Evolutionary conservation across 305 asterid genomes (phyloP).

Genomic region (Rubia occidens): DNA sequence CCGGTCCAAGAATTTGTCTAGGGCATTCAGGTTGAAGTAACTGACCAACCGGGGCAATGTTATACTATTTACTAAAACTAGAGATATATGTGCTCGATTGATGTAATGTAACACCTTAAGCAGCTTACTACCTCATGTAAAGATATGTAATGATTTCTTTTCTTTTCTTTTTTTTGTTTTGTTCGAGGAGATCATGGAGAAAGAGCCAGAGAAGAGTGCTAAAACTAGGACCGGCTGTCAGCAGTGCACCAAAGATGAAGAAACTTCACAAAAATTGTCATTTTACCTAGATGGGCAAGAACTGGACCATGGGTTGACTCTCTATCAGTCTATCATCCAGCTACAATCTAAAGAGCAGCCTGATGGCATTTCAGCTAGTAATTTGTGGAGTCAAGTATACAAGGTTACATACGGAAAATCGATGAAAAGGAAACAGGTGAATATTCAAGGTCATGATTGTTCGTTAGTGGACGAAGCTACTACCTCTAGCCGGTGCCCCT

Average conservation of each 20-base stretch:
- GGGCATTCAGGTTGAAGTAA: background rate
- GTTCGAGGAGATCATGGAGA: conserved; percentile 35
- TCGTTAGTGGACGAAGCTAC: conserved; percentile 25
- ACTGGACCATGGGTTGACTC: conserved; percentile 42
- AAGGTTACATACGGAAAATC: conserved; percentile 54
- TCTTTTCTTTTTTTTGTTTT: background rate
- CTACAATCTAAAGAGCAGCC: conserved; percentile 40
- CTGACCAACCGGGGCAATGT: background rate
- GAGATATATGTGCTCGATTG: background rate
- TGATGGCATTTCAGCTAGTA: conserved; percentile 34
- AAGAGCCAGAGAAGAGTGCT: conserved; percentile 31
- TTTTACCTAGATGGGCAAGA: conserved; percentile 63
- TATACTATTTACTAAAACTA: background rate
- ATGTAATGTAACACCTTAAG: background rate
- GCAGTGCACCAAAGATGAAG: conserved; percentile 30
- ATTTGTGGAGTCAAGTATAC: conserved; percentile 59
- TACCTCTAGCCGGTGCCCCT: conserved; percentile 27
- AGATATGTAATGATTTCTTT: background rate
- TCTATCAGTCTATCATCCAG: conserved; percentile 65
- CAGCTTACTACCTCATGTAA: background rate
- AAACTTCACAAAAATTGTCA: conserved; percentile 39
- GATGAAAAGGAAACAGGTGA: conserved; percentile 20
- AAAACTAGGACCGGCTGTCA: conserved; percentile 23
- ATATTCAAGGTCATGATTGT: conserved; percentile 29
- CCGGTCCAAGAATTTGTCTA: background rate